These are phyloP conservation scores for Solanum hybrid DNA, from an alignment of 305 asterid genomes.

Conservation along the genomic window DNA sequence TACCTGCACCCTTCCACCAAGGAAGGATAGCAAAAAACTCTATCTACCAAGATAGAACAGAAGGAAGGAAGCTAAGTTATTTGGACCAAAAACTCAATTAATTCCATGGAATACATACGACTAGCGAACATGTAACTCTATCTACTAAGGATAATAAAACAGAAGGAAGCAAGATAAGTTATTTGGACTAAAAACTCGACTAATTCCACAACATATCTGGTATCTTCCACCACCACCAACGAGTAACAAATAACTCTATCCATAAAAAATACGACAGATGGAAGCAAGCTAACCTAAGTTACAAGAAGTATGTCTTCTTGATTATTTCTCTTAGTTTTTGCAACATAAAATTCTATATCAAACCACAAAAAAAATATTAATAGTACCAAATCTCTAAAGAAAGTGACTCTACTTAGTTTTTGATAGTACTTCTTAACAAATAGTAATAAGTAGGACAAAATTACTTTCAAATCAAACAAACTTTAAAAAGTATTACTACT, in stretches of 20 bases:
- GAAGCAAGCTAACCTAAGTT: not conserved
- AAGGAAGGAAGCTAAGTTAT: not conserved
- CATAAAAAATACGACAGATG: not conserved
- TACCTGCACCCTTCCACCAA: not conserved
- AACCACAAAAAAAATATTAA: not conserved
- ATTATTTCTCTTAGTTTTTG: constrained; percentile 11
- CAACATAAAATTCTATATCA: constrained; percentile 35
- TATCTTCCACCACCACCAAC: not conserved
- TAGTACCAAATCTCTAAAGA: not conserved
- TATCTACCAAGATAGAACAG: not conserved
- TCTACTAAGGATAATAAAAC: no score
- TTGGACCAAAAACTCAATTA: not conserved
- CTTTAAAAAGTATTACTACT: not conserved
- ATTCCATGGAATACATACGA: no score
- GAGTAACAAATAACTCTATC: not conserved
- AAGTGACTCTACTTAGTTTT: not conserved
- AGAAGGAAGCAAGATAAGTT: not conserved
- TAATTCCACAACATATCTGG: not conserved
- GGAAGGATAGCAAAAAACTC: not conserved
- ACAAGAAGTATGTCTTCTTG: constrained; percentile 11
- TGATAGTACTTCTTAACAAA: not conserved
- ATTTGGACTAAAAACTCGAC: not conserved
- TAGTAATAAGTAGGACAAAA: not conserved
- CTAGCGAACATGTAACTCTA: not conserved
- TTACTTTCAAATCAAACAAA: not conserved